phyloP scores from a whole-genome alignment of 2,329 filamentous ascomycete genomes.

The Colletotrichum orchidophilum region DNA sequence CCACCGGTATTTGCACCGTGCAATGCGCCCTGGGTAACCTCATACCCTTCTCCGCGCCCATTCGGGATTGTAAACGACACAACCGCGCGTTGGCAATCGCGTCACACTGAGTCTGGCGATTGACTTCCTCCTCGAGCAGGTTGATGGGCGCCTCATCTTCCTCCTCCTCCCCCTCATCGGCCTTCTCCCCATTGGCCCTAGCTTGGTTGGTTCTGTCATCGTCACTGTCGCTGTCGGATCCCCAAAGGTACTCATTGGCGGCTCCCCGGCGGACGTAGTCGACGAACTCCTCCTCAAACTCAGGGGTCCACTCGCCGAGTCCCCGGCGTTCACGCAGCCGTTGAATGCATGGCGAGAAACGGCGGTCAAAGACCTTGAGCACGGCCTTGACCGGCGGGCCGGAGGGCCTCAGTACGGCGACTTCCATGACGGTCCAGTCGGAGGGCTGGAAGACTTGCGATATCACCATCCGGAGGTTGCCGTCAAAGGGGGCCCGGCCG shows the following conservation, averaged over 20 bases:
- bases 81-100: not conserved
- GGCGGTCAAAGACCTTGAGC: slow-evolving; percentile 24
- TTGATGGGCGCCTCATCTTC: not conserved
- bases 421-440: slow-evolving; percentile 23
- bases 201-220: no score
- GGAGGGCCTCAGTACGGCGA: not conserved
- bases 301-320: slow-evolving; percentile 15
- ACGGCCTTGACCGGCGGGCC: slow-evolving; percentile 7
- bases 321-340: not conserved
- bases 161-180: not conserved
- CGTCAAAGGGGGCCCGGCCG: slow-evolving; percentile 4
- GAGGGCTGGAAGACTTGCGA: slow-evolving; percentile 19
- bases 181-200: not conserved
- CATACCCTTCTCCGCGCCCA: not conserved
- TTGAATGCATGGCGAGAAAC: slow-evolving; percentile 19
- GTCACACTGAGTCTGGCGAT: slow-evolving; percentile 15
- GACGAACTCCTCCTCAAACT: slow-evolving; percentile 20
- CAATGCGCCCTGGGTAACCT: slow-evolving; percentile 4
- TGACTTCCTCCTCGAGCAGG: slow-evolving; percentile 16
- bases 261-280: slow-evolving; percentile 12
- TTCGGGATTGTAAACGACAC: not conserved
- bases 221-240: not conserved
- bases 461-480: slow-evolving; percentile 18
- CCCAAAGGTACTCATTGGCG: slow-evolving; percentile 17
- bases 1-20: not conserved